Evolutionary conservation across 192 early-diverging fungal genomes (phyloP), one percentile per base, ranked within the genome.

Genomic region (Coemansia sp.): DNA sequence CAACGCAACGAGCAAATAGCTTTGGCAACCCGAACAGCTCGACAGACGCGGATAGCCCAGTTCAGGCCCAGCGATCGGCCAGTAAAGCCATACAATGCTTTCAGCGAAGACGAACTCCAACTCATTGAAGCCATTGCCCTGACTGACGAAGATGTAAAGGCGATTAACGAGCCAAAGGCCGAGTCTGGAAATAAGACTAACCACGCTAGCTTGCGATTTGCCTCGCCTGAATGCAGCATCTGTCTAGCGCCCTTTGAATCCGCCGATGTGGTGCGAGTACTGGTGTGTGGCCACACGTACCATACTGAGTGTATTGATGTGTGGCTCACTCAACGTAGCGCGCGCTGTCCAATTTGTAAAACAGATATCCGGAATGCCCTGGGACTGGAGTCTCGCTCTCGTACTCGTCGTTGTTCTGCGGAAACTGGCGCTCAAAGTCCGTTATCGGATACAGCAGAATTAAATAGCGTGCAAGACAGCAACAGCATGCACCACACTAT

Each of bases 281-380:
- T 92, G 9, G 53, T 81, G 29, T 92, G 91, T 64, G 71, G 66
- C 10, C 91, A 92, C 66, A 75, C 75, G 33, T 92, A 87, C 70
- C 91, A 92, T 70, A 65, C 64, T 12, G 79, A 79, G 10, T 92
- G 91, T 68, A 80, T 92, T 43, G 91, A 92, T 64, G 81, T 70
- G 41, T 86, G 82, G 82, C 69, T 84, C 3, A 80, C 71, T 12
- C 38, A 75, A 69, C 72, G 78, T 10, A 78, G 75, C 46, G 55
- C 75, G 1, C 52, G 72, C 12, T 84, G 82, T 38, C 82, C 82
- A 5, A 80, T 79, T 46, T 84, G 82, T 43, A 84, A 84, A 43
- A 38, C 63, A 9, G 78, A 84, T 36, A 49, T 47, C 5, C 72
- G 75, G 3, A 5, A 68, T 13, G 66, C 76, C 12, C 44, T 83